phyloP scores from a whole-genome alignment of 192 early-diverging fungal genomes.

The Phlyctochytrium planicorne region DNA sequence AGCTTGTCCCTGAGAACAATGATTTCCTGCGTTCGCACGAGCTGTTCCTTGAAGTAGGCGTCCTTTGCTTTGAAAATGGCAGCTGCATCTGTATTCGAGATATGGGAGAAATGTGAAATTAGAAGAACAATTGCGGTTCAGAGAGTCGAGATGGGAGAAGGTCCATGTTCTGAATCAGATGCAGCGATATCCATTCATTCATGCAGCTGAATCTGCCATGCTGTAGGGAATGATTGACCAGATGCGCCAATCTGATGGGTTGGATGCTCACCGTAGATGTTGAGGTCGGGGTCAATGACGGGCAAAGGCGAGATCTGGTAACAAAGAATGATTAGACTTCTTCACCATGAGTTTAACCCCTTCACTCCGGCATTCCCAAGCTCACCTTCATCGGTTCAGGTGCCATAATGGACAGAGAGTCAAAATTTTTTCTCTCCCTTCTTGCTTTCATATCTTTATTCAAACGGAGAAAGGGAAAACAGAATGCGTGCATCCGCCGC shows the following conservation, averaged over 20 bases:
- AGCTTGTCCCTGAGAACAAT: constrained; percentile 81
- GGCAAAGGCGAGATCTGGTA: constrained; percentile 46
- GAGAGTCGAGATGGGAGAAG: not conserved
- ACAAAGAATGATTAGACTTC: too few relatives aligned
- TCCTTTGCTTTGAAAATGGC: constrained; percentile 71
- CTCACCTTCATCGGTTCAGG: too few relatives aligned
- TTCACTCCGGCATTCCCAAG: too few relatives aligned
- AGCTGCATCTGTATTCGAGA: constrained; percentile 28
- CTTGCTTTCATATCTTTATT: too few relatives aligned
- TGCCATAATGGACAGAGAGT: too few relatives aligned
- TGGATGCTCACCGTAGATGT: constrained; percentile 32
- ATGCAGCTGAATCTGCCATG: not conserved
- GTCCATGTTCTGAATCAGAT: not conserved
- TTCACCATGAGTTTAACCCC: too few relatives aligned
- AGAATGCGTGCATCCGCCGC: too few relatives aligned
- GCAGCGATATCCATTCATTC: not conserved
- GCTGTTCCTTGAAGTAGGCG: constrained; percentile 79
- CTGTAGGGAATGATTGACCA: not conserved
- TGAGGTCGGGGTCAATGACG: constrained; percentile 37
- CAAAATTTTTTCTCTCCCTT: too few relatives aligned
- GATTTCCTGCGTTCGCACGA: constrained; percentile 90
- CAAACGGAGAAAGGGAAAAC: too few relatives aligned
- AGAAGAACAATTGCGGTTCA: constrained; percentile 4
- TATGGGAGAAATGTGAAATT: not conserved
- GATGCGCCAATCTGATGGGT: not conserved